These are phyloP conservation scores for Tulasnella sp. DNA, from an alignment of 768 basidiomycete genomes.

Conservation along the genomic window DNA sequence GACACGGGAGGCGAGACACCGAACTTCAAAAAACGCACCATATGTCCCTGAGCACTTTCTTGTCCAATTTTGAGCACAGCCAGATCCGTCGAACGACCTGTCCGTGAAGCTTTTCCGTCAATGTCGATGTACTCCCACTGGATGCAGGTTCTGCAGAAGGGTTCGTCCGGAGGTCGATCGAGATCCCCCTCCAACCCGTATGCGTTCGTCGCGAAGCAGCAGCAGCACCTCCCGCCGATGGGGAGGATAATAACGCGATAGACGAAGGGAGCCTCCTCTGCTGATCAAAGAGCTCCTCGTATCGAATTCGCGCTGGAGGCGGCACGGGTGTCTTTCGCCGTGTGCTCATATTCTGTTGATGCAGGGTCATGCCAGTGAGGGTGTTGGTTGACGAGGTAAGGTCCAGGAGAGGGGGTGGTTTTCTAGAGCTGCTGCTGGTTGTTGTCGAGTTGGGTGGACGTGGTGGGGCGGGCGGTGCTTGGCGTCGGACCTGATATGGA, in stretches of 20 bases:
- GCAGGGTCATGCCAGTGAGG: background rate
- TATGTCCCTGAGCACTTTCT: constrained; percentile 43
- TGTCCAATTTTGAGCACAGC: constrained; percentile 47
- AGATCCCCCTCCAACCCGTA: constrained; percentile 63
- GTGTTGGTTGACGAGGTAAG: background rate
- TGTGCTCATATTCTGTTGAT: background rate
- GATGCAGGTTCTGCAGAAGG: constrained; percentile 25
- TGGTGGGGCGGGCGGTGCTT: constrained; percentile 32
- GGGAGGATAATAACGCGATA: background rate
- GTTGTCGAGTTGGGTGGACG: constrained; percentile 36
- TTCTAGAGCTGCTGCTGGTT: background rate
- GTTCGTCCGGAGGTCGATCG: constrained; percentile 51
- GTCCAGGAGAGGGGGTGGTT: background rate
- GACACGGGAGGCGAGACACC: background rate
- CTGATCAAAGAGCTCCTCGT: constrained; percentile 51
- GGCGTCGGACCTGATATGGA: constrained; percentile 30
- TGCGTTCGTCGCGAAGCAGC: background rate
- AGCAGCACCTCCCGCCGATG: background rate
- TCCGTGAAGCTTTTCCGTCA: constrained; percentile 41
- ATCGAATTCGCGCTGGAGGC: constrained; percentile 47
- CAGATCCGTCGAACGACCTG: constrained; percentile 48
- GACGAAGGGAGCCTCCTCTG: background rate
- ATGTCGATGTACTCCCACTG: background rate
- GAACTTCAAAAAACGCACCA: constrained; percentile 39
- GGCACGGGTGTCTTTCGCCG: constrained; percentile 50